Percentiles rank a stretch among this genome's conserved stretches.
Conservation (phyloP, 148 eudicot species). For the Nepenthes mirabilis region DNA sequence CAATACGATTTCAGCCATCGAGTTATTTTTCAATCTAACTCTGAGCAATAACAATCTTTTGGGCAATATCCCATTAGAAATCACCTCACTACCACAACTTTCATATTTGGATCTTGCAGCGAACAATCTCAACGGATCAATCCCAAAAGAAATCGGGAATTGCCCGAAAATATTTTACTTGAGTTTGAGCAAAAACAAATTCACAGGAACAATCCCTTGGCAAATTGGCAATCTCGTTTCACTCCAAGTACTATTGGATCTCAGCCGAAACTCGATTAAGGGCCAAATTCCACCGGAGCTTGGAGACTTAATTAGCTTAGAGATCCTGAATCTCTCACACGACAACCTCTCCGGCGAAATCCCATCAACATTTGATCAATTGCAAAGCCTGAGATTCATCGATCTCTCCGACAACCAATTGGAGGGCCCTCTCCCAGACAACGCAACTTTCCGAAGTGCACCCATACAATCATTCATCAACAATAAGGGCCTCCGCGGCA, state of each 20-base stretch:
- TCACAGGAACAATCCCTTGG: conserved; percentile 10
- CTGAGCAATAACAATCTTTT: conserved; percentile 8
- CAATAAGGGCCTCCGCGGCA: conserved; percentile 14
- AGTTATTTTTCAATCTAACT: too few species aligned
- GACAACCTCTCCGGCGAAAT: conserved; percentile 17
- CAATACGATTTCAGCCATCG: too few species aligned
- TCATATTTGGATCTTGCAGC: conserved; percentile 9
- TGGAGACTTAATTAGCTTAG: conserved; percentile 5
- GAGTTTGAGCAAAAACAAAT: conserved; percentile 13
- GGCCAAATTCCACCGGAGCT: conserved; percentile 12
- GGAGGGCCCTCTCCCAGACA: conserved; percentile 21
- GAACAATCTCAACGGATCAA: conserved; percentile 10
- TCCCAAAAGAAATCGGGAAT: conserved; percentile 14
- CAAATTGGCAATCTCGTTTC: conserved; percentile 9
- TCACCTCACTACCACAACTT: conserved; percentile 2
- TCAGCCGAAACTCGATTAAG: conserved; percentile 15
- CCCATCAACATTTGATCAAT: conserved; percentile 8
- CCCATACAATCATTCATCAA: conserved; percentile 3
- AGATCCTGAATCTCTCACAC: conserved; percentile 20
- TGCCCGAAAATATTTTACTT: conserved; percentile 5
- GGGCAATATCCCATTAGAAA: conserved; percentile 5
- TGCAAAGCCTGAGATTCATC: conserved; percentile 12
- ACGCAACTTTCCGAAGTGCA: conserved; percentile 4
- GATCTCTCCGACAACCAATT: conserved; percentile 22
- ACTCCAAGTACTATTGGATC: conserved; percentile 15